Evolutionary conservation across 1,284 basidiomycete species (phyloP).

Genomic region (Ganoderma meredithae): DNA sequence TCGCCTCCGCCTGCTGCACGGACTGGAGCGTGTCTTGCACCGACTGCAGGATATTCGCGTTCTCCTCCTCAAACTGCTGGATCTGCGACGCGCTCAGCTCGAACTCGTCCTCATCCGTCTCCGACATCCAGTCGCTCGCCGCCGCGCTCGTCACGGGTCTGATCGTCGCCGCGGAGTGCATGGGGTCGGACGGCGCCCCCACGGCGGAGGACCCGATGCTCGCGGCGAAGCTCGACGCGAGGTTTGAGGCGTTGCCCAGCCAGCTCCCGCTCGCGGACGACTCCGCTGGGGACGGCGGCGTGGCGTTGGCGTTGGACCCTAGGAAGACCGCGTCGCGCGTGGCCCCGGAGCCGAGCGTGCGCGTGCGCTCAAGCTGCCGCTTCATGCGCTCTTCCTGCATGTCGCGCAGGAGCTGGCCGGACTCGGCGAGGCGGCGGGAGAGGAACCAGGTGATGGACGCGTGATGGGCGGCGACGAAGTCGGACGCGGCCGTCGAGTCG

Average conservation of each 20-base stretch:
- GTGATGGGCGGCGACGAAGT: constrained; percentile 84
- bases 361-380: constrained; percentile 80
- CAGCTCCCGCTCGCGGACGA: constrained; percentile 53
- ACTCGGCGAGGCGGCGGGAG: constrained; percentile 77
- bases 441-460: constrained; percentile 88
- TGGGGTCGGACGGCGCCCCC: constrained; percentile 38
- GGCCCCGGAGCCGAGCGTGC: constrained; percentile 79
- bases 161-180: constrained; percentile 38
- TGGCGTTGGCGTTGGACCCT: constrained; percentile 10
- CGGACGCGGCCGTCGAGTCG: constrained; percentile 62
- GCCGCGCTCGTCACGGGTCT: constrained; percentile 32
- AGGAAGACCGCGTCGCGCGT: constrained; percentile 62
- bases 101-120: constrained; percentile 72
- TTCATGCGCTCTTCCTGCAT: constrained; percentile 90
- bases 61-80: constrained; percentile 90
- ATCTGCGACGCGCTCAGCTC: constrained; percentile 86
- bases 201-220: constrained; percentile 59
- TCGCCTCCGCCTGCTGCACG: constrained; percentile 88
- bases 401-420: constrained; percentile 80
- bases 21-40: constrained; percentile 87
- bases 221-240: constrained; percentile 66
- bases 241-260: constrained; percentile 67
- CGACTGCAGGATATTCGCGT: constrained; percentile 81
- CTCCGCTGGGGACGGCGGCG: constrained; percentile 37
- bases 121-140: constrained; percentile 53